phyloP scores from a whole-genome alignment of 2,329 filamentous ascomycete genomes.

The Fusarium drepaniforme region DNA sequence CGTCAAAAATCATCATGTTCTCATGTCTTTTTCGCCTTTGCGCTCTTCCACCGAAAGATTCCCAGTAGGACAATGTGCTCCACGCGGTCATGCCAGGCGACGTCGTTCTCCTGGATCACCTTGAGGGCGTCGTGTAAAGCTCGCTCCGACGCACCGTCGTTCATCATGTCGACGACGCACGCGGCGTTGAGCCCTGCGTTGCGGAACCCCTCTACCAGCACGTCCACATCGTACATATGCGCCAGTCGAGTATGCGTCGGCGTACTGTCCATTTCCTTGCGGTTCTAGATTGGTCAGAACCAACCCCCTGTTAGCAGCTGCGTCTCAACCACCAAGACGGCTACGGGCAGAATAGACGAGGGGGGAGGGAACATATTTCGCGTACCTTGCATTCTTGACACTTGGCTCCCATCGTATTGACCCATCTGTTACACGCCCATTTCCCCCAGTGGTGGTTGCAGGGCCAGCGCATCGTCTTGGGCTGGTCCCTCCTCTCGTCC shows the following conservation, averaged over 20 bases:
- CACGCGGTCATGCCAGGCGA: slow-evolving; percentile 31
- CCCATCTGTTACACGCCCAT: slow-evolving; percentile 37
- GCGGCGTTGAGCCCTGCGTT: slow-evolving; percentile 34
- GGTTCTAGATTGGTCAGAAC: slow-evolving; percentile 23
- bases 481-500: background rate
- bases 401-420: slow-evolving; percentile 31
- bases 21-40: background rate
- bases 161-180: slow-evolving; percentile 38
- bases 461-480: slow-evolving; percentile 38
- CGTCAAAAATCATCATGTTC: background rate
- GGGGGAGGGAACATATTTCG: slow-evolving; percentile 2
- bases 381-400: slow-evolving; percentile 40
- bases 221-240: slow-evolving; percentile 38
- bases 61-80: slow-evolving; percentile 32
- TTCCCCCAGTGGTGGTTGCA: slow-evolving; percentile 41
- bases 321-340: slow-evolving; percentile 5
- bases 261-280: slow-evolving; percentile 27
- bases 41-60: slow-evolving; percentile 24
- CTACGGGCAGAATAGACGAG: slow-evolving; percentile 10
- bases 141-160: slow-evolving; percentile 31
- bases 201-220: slow-evolving; percentile 34
- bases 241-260: slow-evolving; percentile 40
- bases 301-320: slow-evolving; percentile 14
- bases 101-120: slow-evolving; percentile 34
- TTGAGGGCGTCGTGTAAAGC: slow-evolving; percentile 33